Base-by-base conservation (phyloP, 2,329 filamentous ascomycete genomes). In the Aureobasidium sp. region DNA sequence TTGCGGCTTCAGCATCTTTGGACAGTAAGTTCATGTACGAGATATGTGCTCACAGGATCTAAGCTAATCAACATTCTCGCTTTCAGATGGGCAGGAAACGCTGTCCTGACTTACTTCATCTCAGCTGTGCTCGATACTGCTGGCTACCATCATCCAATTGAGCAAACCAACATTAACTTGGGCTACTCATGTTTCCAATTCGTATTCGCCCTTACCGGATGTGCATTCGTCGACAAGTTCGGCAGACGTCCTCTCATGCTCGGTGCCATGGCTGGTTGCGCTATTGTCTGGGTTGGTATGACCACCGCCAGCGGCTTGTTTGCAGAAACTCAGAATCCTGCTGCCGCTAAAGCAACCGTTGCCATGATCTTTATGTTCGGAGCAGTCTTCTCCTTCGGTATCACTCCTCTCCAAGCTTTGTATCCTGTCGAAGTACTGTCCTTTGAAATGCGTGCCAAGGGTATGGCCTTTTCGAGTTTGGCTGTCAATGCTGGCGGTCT, bases 171-270 rank as follows among this genome's bases (percentile, higher is more conserved):
- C 58, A 77, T 79, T 66, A 78, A 77, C 63, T 72, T 76, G 17
- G 68, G 70, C 57, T 81, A 87, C 70, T 84, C 85, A 69, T 85
- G 84, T 66, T 85, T 85, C 65, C 84, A 84, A 42, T 82, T 81
- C 8, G 77, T 85, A 27, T 70, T 72, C 22, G 72, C 73, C 5
- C 29, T 57, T 70, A 74, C 34, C 11, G 53, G 53, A n/a, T 44
- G 29, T 64, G 68, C 15, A 56, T 75, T 36, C 71, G 73, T 17
- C 71, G 73, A 22, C 66, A 69, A 52, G 78, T 0, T 68, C 8
- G 80, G 80, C 2, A 76, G 80, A 5, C 74, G 80, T 0, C 76
- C 75, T 8, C 75, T 78, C 48, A 71, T 79, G 3, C 39, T 62
- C 12, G 29, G 27, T 14, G 39, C 27, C 29, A 57, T 57, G 53